Percentiles rank a stretch among this genome's conserved stretches.
These are phyloP conservation scores for Aspergillus sp. DNA, from an alignment of 2,329 filamentous ascomycete genomes.

Conservation along the genomic window DNA sequence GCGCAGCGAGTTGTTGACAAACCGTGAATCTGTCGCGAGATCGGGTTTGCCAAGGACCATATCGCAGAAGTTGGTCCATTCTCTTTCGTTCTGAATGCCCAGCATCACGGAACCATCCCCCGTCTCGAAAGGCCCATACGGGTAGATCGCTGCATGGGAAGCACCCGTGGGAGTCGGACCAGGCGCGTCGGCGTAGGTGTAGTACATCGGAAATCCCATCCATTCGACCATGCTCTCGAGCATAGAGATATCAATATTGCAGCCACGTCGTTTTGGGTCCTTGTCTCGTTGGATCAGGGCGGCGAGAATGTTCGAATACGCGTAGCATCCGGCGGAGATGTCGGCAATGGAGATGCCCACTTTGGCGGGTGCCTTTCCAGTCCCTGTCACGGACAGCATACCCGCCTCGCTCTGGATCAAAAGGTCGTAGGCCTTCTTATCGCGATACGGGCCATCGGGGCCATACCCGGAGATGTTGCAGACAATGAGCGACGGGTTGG, in stretches of 20 bases:
- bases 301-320: slow-evolving; percentile 52
- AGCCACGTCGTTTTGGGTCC: slow-evolving; percentile 45
- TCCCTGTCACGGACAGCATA: slow-evolving; percentile 53
- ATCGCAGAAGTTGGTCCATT: slow-evolving; percentile 52
- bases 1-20: slow-evolving; percentile 48
- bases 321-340: slow-evolving; percentile 54
- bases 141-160: slow-evolving; percentile 56
- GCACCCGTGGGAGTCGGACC: slow-evolving; percentile 49
- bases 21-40: slow-evolving; percentile 48
- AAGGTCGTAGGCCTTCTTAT: slow-evolving; percentile 58
- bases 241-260: slow-evolving; percentile 57
- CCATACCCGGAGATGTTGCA: slow-evolving; percentile 58
- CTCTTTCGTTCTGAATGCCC: slow-evolving; percentile 58
- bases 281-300: slow-evolving; percentile 51
- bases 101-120: slow-evolving; percentile 54
- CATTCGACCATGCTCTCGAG: slow-evolving; percentile 59
- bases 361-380: slow-evolving; percentile 45
- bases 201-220: slow-evolving; percentile 60
- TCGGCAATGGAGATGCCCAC: slow-evolving; percentile 57
- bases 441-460: slow-evolving; percentile 50
- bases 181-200: slow-evolving; percentile 48
- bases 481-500: slow-evolving; percentile 50
- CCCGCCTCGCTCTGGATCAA: slow-evolving; percentile 57
- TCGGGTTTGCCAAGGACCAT: slow-evolving; percentile 45
- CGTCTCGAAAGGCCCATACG: slow-evolving; percentile 56